Base-by-base conservation (phyloP, 495 filamentous ascomycete genomes). In the Penicillium steckii region DNA sequence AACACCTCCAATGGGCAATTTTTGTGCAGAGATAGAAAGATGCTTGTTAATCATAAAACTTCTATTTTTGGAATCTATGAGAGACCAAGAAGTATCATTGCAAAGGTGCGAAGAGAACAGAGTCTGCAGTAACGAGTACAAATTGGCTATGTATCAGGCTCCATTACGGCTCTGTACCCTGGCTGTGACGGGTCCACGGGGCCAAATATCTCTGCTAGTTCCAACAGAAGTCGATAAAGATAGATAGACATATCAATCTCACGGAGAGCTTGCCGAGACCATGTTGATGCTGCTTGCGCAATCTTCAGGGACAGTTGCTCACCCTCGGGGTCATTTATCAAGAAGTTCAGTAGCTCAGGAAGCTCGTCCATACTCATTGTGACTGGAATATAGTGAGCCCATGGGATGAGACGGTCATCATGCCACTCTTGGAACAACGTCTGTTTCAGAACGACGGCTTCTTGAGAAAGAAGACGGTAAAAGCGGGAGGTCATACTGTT, bases 351-450 rank as follows among this genome's bases (percentile, higher is more conserved):
- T 44, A 75, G 48, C 50, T 76, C 77, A 0, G 72, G 74, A 12
- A 82, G 53, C 60, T 80, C 77, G 24, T 69, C 57, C 65, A 80
- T 67, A 23, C 61, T 59, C 45, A 70, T 62, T 37, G 68, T 77
- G 41, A 78, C 62, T 0, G 75, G 77, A 25, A 83, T 67, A 45
- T 75, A 83, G 54, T 82, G 80, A 12, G 78, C 61, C 80, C 81
- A 83, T 0, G 80, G 76, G 12, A 74, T 35, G 17, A 83, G 65
- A 6, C 80, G 68, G 8, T 79, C 76, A 46, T 81, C 78, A 52
- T 82, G 81, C 81, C 80, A 83, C 60, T 85, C 81, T n/a, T 70
- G 62, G 12, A 81, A 65, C 3, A 80, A 41, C 0, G 71, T 80
- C 48, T 75, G 67, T 50, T 80, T 82, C 18, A 84, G 52, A 3